These are phyloP conservation scores for Penicillium brasilianum DNA, from an alignment of 2,329 filamentous ascomycete species.

Conservation along the genomic window DNA sequence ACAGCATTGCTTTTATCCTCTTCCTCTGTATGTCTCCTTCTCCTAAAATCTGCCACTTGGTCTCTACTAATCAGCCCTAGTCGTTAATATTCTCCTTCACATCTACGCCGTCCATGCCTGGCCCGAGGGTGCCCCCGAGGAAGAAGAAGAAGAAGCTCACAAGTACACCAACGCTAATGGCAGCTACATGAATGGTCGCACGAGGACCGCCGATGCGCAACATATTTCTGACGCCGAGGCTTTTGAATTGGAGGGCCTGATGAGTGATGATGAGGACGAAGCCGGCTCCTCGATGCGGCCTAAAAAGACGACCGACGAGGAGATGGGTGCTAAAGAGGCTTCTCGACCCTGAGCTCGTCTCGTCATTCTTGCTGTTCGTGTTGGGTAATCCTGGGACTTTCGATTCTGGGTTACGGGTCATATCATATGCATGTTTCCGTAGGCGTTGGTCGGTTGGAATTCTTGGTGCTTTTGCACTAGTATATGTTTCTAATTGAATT, in stretches of 20 bases:
- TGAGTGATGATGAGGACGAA: slow-evolving; percentile 82
- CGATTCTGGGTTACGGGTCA: neutral
- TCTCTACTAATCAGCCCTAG: slow-evolving; percentile 41
- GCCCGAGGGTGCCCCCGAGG: slow-evolving; percentile 43
- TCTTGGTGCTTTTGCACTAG: neutral
- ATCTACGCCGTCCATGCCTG: slow-evolving; percentile 74
- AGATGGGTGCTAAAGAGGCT: slow-evolving; percentile 31
- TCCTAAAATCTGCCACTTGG: neutral
- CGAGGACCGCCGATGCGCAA: slow-evolving; percentile 44
- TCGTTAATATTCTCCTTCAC: slow-evolving; percentile 82
- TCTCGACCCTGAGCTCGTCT: neutral
- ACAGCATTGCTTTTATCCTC: slow-evolving; percentile 84
- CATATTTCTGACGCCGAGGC: slow-evolving; percentile 82
- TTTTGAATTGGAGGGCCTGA: slow-evolving; percentile 89
- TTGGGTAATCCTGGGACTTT: neutral
- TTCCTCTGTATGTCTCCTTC: slow-evolving; percentile 71
- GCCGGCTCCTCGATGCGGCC: slow-evolving; percentile 34
- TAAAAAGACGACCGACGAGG: slow-evolving; percentile 40
- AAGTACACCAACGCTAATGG: slow-evolving; percentile 25
- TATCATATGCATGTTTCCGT: slow-evolving; percentile 2
- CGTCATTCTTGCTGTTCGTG: neutral
- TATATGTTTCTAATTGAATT: slow-evolving; percentile 3
- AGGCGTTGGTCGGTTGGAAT: neutral
- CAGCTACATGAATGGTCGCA: slow-evolving; percentile 51
- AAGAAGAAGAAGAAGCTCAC: slow-evolving; percentile 23